These are phyloP conservation scores for Mrakia gelida DNA, from an alignment of 768 basidiomycete species.

Conservation along the genomic window DNA sequence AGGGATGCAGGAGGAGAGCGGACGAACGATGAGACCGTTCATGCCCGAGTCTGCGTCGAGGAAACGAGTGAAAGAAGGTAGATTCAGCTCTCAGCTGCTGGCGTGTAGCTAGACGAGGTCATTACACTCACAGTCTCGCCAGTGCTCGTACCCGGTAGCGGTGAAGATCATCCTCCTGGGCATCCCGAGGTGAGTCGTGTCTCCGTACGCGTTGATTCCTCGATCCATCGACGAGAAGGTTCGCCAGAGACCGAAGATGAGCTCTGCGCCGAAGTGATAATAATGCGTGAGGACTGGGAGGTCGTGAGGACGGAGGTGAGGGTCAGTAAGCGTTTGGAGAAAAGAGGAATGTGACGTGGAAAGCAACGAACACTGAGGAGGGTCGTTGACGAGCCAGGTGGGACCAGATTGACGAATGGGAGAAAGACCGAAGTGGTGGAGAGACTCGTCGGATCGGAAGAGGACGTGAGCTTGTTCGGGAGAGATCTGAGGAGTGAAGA, in stretches of 20 bases:
- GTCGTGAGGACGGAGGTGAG: not conserved
- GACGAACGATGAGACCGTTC: constrained; percentile 51
- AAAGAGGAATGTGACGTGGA: not conserved
- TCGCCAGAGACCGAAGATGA: constrained; percentile 88
- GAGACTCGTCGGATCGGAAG: constrained; percentile 46
- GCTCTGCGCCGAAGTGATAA: constrained; percentile 64
- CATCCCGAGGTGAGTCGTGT: constrained; percentile 66
- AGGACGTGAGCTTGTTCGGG: constrained; percentile 60
- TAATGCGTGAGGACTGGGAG: constrained; percentile 75
- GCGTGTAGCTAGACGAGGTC: too few species aligned
- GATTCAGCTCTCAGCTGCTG: too few species aligned
- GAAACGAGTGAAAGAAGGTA: too few species aligned
- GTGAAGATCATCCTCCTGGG: constrained; percentile 72
- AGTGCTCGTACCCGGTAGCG: constrained; percentile 66
- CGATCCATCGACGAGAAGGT: constrained; percentile 79
- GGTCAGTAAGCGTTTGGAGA: not conserved
- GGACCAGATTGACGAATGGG: constrained; percentile 73
- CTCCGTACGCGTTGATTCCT: constrained; percentile 55
- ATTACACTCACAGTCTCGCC: constrained; percentile 63
- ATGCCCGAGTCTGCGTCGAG: constrained; percentile 57
- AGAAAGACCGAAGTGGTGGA: constrained; percentile 50
- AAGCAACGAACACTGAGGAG: constrained; percentile 68
- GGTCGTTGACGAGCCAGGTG: constrained; percentile 78
- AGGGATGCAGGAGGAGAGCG: not conserved
- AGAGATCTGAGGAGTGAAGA: constrained; percentile 49